A percentile compares a stretch with the other conserved stretches of the same genome.
Evolutionary conservation across 202 grass and related monocot genomes (phyloP).

Genomic region (Carex arenaria): DNA sequence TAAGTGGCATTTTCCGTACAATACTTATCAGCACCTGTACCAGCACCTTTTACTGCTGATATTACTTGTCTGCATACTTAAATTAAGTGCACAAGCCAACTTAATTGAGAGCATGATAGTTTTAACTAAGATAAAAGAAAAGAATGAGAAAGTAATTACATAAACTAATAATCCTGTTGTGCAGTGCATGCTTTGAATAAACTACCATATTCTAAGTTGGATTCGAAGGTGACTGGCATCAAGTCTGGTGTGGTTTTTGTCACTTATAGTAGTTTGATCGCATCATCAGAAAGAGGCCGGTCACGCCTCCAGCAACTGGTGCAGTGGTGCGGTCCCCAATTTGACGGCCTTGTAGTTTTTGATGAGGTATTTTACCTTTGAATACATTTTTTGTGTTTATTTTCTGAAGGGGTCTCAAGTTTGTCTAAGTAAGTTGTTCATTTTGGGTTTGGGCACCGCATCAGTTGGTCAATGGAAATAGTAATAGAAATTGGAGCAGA

Average conservation of each 20-base stretch:
- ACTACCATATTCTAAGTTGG: slow-evolving; percentile 91
- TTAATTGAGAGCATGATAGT: not conserved
- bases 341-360: slow-evolving; percentile 90
- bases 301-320: slow-evolving; percentile 95
- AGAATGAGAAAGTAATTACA: not conserved
- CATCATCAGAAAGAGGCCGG: slow-evolving; percentile 89
- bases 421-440: not conserved
- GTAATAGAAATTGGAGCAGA: not conserved
- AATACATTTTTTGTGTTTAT: slow-evolving; percentile 9
- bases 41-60: not conserved
- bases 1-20: not conserved
- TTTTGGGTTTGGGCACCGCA: not conserved
- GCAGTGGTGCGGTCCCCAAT: slow-evolving; percentile 85
- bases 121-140: not conserved
- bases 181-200: slow-evolving; percentile 99
- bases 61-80: not conserved
- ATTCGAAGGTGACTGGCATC: slow-evolving; percentile 94
- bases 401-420: not conserved
- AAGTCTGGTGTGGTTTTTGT: slow-evolving; percentile 95
- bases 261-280: slow-evolving; percentile 99
- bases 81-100: not conserved
- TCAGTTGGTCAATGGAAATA: not conserved
- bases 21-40: not conserved
- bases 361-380: slow-evolving; percentile 64
- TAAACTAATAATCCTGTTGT: slow-evolving; percentile 34